Conservation (phyloP, 768 basidiomycete genomes). For the Hypholoma fasciculare region DNA sequence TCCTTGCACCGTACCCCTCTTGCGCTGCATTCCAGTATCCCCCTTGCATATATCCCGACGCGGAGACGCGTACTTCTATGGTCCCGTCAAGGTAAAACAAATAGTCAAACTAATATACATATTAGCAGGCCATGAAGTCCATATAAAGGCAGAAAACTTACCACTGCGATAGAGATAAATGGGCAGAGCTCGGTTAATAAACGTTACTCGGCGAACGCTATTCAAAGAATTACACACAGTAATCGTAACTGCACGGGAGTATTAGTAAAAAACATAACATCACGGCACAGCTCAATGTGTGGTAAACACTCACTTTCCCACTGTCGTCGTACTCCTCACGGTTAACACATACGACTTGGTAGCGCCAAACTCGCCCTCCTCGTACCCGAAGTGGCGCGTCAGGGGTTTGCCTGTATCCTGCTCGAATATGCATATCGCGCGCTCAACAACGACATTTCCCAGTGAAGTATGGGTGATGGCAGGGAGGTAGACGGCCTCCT, state of each 20-base stretch:
- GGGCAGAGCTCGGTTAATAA: neutral
- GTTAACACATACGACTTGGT: slow-evolving; percentile 60
- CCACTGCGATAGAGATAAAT: slow-evolving; percentile 24
- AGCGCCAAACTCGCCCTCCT: slow-evolving; percentile 57
- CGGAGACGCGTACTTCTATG: slow-evolving; percentile 66
- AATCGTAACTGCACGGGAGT: slow-evolving; percentile 48
- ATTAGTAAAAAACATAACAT: neutral
- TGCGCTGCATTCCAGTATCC: slow-evolving; percentile 56
- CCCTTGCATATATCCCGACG: slow-evolving; percentile 69
- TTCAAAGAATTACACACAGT: slow-evolving; percentile 35
- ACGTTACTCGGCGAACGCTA: neutral
- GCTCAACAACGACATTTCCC: slow-evolving; percentile 45
- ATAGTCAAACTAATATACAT: slow-evolving; percentile 54
- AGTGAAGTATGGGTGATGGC: slow-evolving; percentile 49
- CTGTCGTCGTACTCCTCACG: slow-evolving; percentile 56
- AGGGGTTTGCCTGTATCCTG: slow-evolving; percentile 59
- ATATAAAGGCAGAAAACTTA: slow-evolving; percentile 11
- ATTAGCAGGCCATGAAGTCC: too few species aligned
- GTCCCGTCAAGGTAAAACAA: slow-evolving; percentile 67
- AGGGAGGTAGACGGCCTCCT: slow-evolving; percentile 59
- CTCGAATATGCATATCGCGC: slow-evolving; percentile 67
- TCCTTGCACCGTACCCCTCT: slow-evolving; percentile 51
- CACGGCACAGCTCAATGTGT: neutral
- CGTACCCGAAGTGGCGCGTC: slow-evolving; percentile 55
- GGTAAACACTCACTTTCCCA: slow-evolving; percentile 57